Evolutionary conservation across 345 rosid genomes (phyloP).

Genomic region (Streptanthus diversifolius): DNA sequence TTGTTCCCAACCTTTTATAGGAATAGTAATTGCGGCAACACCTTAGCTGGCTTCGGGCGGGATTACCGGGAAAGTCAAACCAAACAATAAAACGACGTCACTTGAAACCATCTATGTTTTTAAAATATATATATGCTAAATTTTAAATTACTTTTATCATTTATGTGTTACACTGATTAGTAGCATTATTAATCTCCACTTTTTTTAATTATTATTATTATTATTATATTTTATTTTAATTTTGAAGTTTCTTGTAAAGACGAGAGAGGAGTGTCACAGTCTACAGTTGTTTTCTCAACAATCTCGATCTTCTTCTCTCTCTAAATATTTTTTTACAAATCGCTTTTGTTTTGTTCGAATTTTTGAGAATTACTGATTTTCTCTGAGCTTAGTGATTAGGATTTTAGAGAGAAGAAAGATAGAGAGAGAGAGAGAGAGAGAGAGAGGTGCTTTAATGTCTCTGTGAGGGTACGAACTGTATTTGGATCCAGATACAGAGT

Average conservation of each 20-base stretch:
- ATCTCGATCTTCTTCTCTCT: constrained; percentile 24
- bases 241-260: constrained; percentile 22
- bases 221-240: too few species aligned
- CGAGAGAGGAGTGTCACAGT: constrained; percentile 29
- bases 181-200: not conserved
- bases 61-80: constrained; percentile 17
- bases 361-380: constrained; percentile 14
- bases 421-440: constrained; percentile 11
- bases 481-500: constrained; percentile 28
- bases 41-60: constrained; percentile 22
- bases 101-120: not conserved
- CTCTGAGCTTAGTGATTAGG: constrained; percentile 35
- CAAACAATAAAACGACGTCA: constrained; percentile 20
- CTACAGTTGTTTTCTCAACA: constrained; percentile 39
- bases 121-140: not conserved
- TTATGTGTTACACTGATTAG: not conserved
- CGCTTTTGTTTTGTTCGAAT: constrained; percentile 14
- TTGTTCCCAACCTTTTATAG: constrained; percentile 20
- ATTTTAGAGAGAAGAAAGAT: constrained; percentile 30
- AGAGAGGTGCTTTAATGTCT: constrained; percentile 34
- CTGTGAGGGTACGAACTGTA: constrained; percentile 42
- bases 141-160: not conserved
- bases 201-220: too few species aligned
- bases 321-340: constrained; percentile 4
- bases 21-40: constrained; percentile 24